These are phyloP conservation scores for Neonectria punicea DNA, from an alignment of 2,329 filamentous ascomycete genomes.

Conservation along the genomic window DNA sequence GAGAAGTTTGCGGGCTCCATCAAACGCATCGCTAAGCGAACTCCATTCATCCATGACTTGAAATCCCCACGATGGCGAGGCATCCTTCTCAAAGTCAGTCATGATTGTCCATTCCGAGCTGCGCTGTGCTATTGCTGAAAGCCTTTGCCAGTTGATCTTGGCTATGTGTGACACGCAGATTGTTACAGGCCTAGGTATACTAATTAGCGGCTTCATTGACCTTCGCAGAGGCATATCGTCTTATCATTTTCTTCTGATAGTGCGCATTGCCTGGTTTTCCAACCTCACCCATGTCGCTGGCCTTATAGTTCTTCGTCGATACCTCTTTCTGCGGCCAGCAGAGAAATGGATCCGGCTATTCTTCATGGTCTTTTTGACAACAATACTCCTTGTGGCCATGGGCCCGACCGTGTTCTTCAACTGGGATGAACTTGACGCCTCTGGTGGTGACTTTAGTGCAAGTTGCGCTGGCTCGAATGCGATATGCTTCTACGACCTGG, in stretches of 20 bases:
- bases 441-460: not conserved
- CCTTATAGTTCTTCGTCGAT: slow-evolving; percentile 5
- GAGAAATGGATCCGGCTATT: slow-evolving; percentile 5
- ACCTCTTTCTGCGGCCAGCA: not conserved
- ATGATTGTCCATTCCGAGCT: not conserved
- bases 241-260: slow-evolving; percentile 14
- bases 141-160: slow-evolving; percentile 2
- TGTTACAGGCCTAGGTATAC: slow-evolving; percentile 13
- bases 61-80: not conserved
- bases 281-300: slow-evolving; percentile 17
- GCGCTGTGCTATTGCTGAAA: not conserved
- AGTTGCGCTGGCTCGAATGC: not conserved
- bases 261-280: slow-evolving; percentile 19
- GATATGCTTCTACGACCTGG: not conserved
- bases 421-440: no score
- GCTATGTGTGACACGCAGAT: slow-evolving; percentile 18
- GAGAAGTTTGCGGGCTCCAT: not conserved
- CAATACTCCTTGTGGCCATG: slow-evolving; percentile 9
- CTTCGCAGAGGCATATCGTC: not conserved
- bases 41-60: not conserved
- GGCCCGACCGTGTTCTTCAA: slow-evolving; percentile 21
- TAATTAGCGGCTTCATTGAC: slow-evolving; percentile 9
- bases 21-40: not conserved
- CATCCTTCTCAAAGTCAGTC: not conserved
- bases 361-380: slow-evolving; percentile 1